Base-by-base conservation (phyloP, 768 basidiomycete species). In the Crucibulum laeve region DNA sequence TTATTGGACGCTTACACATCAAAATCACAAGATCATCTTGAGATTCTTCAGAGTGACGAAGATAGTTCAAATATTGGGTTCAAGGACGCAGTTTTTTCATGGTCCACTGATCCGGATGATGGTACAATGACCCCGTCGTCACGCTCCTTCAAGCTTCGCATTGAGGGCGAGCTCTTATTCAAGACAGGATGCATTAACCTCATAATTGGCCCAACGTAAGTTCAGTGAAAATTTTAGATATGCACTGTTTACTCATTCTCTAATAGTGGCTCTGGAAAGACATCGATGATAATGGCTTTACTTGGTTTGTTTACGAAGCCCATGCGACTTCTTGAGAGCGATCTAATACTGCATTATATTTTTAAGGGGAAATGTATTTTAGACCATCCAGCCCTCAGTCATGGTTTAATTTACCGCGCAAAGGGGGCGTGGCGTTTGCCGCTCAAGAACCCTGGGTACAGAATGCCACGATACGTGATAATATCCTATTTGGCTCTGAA, bases 401-500 rank as follows among this genome's bases (percentile, higher is more conserved):
- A 0, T 84, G 77, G 74, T 86, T 74, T 60, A 79, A 77, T 48
- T 73, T 91, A 4, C 88, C 89, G 19, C 68, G 87, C 2, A 65
- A 64, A 3, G 71, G 71, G 1, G 87, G 89, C 4, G 73, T 93
- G 28, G 81, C 87, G 2, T 91, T 87, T 56, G 84, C 84, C 4
- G 83, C 84, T 3, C 90, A 94, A 58, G 87, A 91, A 56, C 80
- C 85, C 3, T 94, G 88, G 88, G 81, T 91, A 2, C 77, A 83
- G 58, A 91, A 89, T 50, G 85, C 84, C 46, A 88, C 85, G 0
- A 86, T 89, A 41, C 51, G 77, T 61, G 84, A 90, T 33, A 95
- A 94, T 54, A 86, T 95, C 46, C 62, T 87, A 33, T 94, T 95
- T 49, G 88, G 90, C 22, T 63, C 79, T 10, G 74, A 80, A 0